phyloP scores from a whole-genome alignment of 2,329 filamentous ascomycete genomes.

The Tolypocladium cylindrosporum region DNA sequence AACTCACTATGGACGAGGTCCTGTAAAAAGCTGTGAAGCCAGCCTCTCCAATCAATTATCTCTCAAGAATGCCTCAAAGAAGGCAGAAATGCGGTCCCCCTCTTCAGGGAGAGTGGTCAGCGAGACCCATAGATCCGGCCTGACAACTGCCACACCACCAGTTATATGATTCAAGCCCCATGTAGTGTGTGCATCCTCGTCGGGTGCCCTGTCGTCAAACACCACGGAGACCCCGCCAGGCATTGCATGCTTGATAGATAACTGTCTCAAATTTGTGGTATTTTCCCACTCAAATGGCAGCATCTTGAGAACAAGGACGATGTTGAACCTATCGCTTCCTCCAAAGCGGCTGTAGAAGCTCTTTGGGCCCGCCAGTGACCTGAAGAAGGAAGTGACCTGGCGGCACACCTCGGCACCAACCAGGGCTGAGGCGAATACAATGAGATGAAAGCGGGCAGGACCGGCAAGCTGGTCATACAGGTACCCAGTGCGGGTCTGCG shows the following conservation, averaged over 20 bases:
- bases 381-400: conserved; percentile 5
- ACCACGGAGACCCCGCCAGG: neutral
- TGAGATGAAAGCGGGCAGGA: conserved; percentile 14
- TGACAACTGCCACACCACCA: conserved; percentile 1
- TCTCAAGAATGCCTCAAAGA: neutral
- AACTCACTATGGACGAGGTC: too few species aligned
- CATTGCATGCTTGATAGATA: too few species aligned
- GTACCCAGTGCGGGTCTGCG: conserved; percentile 13
- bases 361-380: conserved; percentile 3
- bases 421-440: conserved; percentile 17
- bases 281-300: conserved; percentile 12
- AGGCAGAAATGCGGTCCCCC: neutral
- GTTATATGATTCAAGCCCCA: conserved; percentile 2
- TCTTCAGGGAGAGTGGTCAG: neutral
- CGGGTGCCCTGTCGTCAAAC: conserved; percentile 2
- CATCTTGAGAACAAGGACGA: conserved; percentile 16
- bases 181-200: conserved; percentile 3
- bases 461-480: conserved; percentile 20
- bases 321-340: conserved; percentile 14
- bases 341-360: conserved; percentile 18
- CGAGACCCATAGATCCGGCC: conserved; percentile 3
- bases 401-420: conserved; percentile 7
- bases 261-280: too few species aligned
- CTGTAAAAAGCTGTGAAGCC: too few species aligned
- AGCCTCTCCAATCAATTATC: neutral